phyloP scores from a whole-genome alignment of 768 basidiomycete genomes.

The Thelephora ganbajun region DNA sequence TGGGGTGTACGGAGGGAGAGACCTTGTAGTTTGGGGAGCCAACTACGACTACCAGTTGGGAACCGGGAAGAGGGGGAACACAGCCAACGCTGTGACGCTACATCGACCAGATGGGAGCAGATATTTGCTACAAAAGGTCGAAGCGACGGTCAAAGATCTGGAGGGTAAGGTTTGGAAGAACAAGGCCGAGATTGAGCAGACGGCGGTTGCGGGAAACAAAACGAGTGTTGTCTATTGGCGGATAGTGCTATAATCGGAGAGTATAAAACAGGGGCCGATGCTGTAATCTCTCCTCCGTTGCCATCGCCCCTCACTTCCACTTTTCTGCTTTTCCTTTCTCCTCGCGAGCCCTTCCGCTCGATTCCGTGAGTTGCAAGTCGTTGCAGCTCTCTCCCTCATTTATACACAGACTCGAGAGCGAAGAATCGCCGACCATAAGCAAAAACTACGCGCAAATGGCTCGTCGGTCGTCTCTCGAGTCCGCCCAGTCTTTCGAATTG shows the following conservation, averaged over 20 bases:
- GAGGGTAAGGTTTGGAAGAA: constrained; percentile 46
- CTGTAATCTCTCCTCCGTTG: neutral
- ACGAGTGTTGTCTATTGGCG: constrained; percentile 64
- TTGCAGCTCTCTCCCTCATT: constrained; percentile 6
- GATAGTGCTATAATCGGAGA: constrained; percentile 15
- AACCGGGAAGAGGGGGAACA: constrained; percentile 51
- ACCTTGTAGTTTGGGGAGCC: constrained; percentile 60
- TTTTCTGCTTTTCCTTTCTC: no score
- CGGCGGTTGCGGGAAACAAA: constrained; percentile 44
- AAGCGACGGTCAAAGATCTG: constrained; percentile 40
- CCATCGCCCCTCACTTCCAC: constrained; percentile 7
- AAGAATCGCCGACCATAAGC: constrained; percentile 10
- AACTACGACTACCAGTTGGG: constrained; percentile 68
- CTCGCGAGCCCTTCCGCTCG: no score
- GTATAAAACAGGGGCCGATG: neutral
- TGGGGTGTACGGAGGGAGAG: constrained; percentile 39
- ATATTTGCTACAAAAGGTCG: constrained; percentile 41
- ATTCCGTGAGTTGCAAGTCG: neutral
- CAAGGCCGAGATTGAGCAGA: constrained; percentile 50
- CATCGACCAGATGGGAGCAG: constrained; percentile 37
- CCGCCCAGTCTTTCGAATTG: constrained; percentile 2
- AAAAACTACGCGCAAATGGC: constrained; percentile 2
- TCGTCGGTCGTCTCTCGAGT: neutral
- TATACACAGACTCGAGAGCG: constrained; percentile 15
- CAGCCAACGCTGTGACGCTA: constrained; percentile 38